Evolutionary conservation across 257 asterid genomes (phyloP).

Genomic region (Verbascum thapsus): DNA sequence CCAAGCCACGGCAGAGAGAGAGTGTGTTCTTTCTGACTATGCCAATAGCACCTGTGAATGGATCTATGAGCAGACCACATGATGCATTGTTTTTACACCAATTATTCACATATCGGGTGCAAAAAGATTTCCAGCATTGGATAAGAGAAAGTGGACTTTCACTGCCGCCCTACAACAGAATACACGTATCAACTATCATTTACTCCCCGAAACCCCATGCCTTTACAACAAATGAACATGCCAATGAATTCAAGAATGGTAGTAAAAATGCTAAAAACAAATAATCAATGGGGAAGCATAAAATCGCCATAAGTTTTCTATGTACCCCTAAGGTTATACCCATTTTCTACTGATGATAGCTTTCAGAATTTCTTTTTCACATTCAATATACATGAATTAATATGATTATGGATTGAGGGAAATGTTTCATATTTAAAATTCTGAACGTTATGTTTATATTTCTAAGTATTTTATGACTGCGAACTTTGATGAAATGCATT

Average conservation of each 20-base stretch:
- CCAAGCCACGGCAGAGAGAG: slow-evolving; percentile 81
- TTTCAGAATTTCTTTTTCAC: slow-evolving; percentile 2
- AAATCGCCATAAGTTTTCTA: neutral
- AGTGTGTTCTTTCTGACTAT: slow-evolving; percentile 71
- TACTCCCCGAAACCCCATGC: slow-evolving; percentile 21
- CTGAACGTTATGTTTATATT: too few species aligned
- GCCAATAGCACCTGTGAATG: slow-evolving; percentile 72
- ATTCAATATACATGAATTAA: slow-evolving; percentile 21
- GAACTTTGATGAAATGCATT: too few species aligned
- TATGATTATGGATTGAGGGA: neutral
- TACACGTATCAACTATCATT: slow-evolving; percentile 31
- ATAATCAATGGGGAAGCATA: slow-evolving; percentile 4
- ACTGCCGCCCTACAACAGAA: slow-evolving; percentile 62
- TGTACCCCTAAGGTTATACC: slow-evolving; percentile 10
- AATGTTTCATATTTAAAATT: too few species aligned
- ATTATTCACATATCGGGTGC: slow-evolving; percentile 60
- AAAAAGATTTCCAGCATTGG: slow-evolving; percentile 72
- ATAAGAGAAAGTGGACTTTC: slow-evolving; percentile 67
- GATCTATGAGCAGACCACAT: slow-evolving; percentile 76
- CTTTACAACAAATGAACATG: slow-evolving; percentile 23
- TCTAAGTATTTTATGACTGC: too few species aligned
- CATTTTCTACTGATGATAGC: neutral
- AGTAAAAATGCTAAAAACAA: neutral
- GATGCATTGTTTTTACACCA: slow-evolving; percentile 79
- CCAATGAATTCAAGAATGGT: slow-evolving; percentile 1